Percentiles rank a stretch among this genome's conserved stretches.
These are phyloP conservation scores for Funneliformis mosseae DNA, from an alignment of 192 early-diverging fungal genomes.

Conservation along the genomic window DNA sequence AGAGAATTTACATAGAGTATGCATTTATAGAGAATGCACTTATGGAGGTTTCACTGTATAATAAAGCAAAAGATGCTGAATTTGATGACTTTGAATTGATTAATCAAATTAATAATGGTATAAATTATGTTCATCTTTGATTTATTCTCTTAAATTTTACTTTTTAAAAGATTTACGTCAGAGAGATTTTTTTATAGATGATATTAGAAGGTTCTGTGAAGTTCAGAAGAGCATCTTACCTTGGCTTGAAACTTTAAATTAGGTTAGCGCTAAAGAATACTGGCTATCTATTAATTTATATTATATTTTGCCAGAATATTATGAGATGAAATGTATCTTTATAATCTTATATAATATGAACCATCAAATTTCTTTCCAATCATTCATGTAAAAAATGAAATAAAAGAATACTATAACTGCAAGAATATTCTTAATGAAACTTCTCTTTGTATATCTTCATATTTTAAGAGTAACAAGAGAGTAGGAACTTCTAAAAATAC, in stretches of 20 bases:
- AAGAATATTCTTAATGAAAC: neutral
- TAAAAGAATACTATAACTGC: neutral
- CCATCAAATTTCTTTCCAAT: neutral
- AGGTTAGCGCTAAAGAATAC: neutral
- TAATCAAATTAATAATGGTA: neutral
- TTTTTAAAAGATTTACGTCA: conserved; percentile 25
- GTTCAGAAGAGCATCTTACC: conserved; percentile 14
- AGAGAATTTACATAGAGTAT: too few relatives aligned
- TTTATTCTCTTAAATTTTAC: conserved; percentile 27
- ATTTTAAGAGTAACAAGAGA: conserved; percentile 24
- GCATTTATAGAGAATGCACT: too few relatives aligned
- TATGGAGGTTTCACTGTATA: too few relatives aligned
- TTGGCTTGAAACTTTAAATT: conserved; percentile 25
- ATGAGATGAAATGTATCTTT: conserved; percentile 6
- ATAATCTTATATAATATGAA: neutral
- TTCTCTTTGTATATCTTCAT: conserved; percentile 13
- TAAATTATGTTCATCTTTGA: neutral
- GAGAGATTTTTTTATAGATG: conserved; percentile 19
- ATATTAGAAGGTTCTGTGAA: conserved; percentile 28
- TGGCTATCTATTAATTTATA: conserved; percentile 34
- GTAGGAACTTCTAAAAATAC: neutral
- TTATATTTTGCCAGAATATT: neutral
- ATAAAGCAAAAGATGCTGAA: neutral
- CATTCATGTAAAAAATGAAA: neutral
- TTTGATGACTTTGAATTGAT: conserved; percentile 12